Conservation (phyloP, 108 stramenopile genomes). For the Skeletonema tropicum region DNA sequence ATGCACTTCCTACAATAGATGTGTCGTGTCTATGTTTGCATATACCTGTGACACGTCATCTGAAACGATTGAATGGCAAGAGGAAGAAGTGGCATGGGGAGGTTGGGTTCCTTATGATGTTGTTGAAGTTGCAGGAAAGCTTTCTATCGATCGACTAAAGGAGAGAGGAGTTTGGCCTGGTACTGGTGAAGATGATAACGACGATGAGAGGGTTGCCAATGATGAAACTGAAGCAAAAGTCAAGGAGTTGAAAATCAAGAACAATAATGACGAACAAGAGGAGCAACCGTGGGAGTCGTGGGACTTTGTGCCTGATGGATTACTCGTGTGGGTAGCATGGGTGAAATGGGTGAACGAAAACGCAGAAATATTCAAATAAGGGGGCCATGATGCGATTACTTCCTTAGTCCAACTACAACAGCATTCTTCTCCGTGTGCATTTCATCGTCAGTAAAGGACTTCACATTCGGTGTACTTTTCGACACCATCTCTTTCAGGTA, state of each 20-base stretch:
- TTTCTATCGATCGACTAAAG: conserved; percentile 63
- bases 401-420: conserved; percentile 25
- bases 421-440: conserved; percentile 39
- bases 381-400: not conserved
- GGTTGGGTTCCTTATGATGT: conserved; percentile 67
- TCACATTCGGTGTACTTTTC: conserved; percentile 1
- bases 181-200: conserved; percentile 27
- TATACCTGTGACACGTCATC: conserved; percentile 46
- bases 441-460: conserved; percentile 17
- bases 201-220: not conserved
- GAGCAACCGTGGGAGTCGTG: conserved; percentile 44
- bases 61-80: conserved; percentile 70
- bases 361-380: not conserved
- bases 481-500: conserved; percentile 28
- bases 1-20: conserved; percentile 82
- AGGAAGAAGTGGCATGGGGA: conserved; percentile 88
- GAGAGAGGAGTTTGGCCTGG: conserved; percentile 61
- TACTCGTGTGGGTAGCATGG: conserved; percentile 85
- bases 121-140: conserved; percentile 50
- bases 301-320: conserved; percentile 86
- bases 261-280: conserved; percentile 8
- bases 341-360: conserved; percentile 28
- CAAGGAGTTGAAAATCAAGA: not conserved
- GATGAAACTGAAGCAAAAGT: conserved; percentile 5
- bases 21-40: conserved; percentile 70